Conservation (phyloP, 192 early-diverging fungal genomes). For the Backusella westeae region DNA sequence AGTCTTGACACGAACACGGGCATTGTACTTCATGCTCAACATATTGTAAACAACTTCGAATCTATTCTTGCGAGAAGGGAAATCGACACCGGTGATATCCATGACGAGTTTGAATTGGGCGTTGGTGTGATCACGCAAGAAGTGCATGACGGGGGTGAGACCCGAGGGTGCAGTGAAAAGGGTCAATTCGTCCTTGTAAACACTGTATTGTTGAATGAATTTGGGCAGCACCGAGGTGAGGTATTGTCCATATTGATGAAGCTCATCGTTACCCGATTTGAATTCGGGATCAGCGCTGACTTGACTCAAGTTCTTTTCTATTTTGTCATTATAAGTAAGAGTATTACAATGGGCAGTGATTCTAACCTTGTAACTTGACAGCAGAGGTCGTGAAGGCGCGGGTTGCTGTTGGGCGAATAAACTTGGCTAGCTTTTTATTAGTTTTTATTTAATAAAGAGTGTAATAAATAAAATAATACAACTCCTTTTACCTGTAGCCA, state of each 20-base stretch:
- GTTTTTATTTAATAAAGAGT: background rate
- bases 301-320: background rate
- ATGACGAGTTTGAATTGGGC: slow-evolving; percentile 89
- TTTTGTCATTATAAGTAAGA: background rate
- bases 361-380: slow-evolving; percentile 23
- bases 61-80: slow-evolving; percentile 85
- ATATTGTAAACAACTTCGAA: slow-evolving; percentile 98
- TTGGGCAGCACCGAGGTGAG: slow-evolving; percentile 85
- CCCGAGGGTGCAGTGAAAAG: slow-evolving; percentile 87
- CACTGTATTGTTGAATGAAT: slow-evolving; percentile 94
- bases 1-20: slow-evolving; percentile 96
- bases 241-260: slow-evolving; percentile 90
- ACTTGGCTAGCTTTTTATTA: slow-evolving; percentile 9
- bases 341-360: background rate
- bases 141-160: slow-evolving; percentile 75
- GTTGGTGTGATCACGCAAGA: slow-evolving; percentile 91
- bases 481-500: background rate
- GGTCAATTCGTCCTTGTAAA: slow-evolving; percentile 97
- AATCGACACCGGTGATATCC: slow-evolving; percentile 92
- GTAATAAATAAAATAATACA: background rate
- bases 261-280: slow-evolving; percentile 40
- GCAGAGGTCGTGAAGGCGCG: slow-evolving; percentile 10
- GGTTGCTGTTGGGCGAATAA: background rate
- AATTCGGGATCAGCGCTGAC: slow-evolving; percentile 27
- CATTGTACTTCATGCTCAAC: slow-evolving; percentile 82